Evolutionary conservation across 2,329 filamentous ascomycete genomes (phyloP).

Genomic region (Fusarium abutilonis): DNA sequence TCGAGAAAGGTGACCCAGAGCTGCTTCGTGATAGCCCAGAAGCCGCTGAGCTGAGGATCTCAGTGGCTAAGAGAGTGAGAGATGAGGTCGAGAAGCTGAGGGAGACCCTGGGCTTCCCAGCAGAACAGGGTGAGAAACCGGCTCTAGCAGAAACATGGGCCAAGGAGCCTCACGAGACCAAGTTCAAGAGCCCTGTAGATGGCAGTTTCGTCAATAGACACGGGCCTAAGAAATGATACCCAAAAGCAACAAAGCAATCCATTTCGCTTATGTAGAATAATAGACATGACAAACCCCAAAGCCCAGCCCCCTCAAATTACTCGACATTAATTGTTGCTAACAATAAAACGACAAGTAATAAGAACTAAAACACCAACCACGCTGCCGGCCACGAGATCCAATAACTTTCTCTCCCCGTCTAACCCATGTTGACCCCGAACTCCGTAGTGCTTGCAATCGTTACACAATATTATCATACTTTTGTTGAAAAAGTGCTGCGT

Average conservation of each 20-base stretch:
- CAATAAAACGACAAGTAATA: slow-evolving; percentile 11
- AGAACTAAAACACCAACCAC: slow-evolving; percentile 14
- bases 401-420: slow-evolving; percentile 36
- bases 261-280: slow-evolving; percentile 32
- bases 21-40: slow-evolving; percentile 61
- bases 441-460: slow-evolving; percentile 36
- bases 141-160: slow-evolving; percentile 85
- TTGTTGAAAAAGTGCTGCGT: slow-evolving; percentile 7
- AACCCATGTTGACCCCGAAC: slow-evolving; percentile 40
- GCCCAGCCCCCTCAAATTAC: slow-evolving; percentile 17
- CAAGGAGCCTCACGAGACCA: slow-evolving; percentile 58
- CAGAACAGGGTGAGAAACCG: slow-evolving; percentile 81
- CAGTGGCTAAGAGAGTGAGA: slow-evolving; percentile 81
- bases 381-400: slow-evolving; percentile 27
- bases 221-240: slow-evolving; percentile 33
- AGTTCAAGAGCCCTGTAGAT: slow-evolving; percentile 64
- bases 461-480: slow-evolving; percentile 24
- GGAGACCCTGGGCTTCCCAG: slow-evolving; percentile 72
- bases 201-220: slow-evolving; percentile 60
- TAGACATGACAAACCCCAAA: slow-evolving; percentile 13
- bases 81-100: slow-evolving; percentile 84
- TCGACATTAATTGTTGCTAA: slow-evolving; percentile 31
- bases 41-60: slow-evolving; percentile 74
- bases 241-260: slow-evolving; percentile 19
- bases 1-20: slow-evolving; percentile 60